A percentile compares a stretch with the other conserved stretches of the same genome.
Evolutionary conservation across 164 flowering plant species (phyloP).

Genomic region (Echeveria elegans): DNA sequence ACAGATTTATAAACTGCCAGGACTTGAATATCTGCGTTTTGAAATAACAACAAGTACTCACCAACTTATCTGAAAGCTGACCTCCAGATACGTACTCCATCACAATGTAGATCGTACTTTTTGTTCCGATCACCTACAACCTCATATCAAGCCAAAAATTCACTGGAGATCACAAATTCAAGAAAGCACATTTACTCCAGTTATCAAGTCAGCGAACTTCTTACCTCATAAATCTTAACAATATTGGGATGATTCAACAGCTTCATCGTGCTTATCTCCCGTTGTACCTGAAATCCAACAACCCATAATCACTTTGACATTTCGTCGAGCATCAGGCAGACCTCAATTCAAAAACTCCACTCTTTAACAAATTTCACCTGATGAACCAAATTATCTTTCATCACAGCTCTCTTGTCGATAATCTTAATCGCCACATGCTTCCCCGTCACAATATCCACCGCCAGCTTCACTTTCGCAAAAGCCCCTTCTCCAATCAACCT

Average conservation of each 20-base stretch:
- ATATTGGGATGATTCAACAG: constrained; percentile 71
- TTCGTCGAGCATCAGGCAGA: not conserved
- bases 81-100: constrained; percentile 74
- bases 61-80: constrained; percentile 65
- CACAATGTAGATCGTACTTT: constrained; percentile 56
- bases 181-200: too few relatives aligned
- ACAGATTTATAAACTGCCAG: not conserved
- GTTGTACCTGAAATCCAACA: constrained; percentile 37
- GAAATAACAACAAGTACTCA: constrained; percentile 16
- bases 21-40: not conserved
- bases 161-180: too few relatives aligned
- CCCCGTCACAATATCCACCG: constrained; percentile 28
- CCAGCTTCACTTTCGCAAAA: constrained; percentile 75
- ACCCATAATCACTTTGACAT: not conserved
- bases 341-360: too few relatives aligned
- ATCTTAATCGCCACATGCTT: constrained; percentile 58
- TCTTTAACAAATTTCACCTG: too few relatives aligned
- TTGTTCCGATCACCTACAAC: constrained; percentile 57
- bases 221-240: constrained; percentile 55
- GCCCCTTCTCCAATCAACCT: constrained; percentile 62
- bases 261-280: constrained; percentile 74
- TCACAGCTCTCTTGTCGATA: constrained; percentile 57
- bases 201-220: too few relatives aligned
- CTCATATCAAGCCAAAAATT: not conserved
- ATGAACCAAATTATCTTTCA: constrained; percentile 39